Evolutionary conservation across 2,329 filamentous ascomycete species (phyloP).

Genomic region (Albophoma yamanashiensis): DNA sequence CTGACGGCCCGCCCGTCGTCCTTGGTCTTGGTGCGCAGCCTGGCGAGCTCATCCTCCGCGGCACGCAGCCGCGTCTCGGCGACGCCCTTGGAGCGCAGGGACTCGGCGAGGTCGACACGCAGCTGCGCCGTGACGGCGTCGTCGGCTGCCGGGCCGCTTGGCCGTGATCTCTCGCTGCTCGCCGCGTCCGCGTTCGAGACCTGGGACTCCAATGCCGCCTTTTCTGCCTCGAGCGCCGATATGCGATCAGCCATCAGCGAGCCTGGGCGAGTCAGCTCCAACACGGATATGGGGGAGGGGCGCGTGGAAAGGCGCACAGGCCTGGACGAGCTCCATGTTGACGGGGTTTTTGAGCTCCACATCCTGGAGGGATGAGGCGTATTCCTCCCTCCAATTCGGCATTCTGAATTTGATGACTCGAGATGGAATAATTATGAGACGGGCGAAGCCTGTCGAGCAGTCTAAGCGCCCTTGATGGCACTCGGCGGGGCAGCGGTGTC

Average conservation of each 20-base stretch:
- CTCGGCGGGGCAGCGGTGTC: slow-evolving; percentile 1
- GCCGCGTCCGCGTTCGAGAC: slow-evolving; percentile 11
- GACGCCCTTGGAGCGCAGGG: slow-evolving; percentile 62
- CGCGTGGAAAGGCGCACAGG: slow-evolving; percentile 47
- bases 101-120: slow-evolving; percentile 62
- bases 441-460: neutral
- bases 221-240: slow-evolving; percentile 50
- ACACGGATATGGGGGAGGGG: neutral
- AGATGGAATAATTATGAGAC: neutral
- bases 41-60: slow-evolving; percentile 53
- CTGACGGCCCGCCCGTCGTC: slow-evolving; percentile 52
- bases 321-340: slow-evolving; percentile 59
- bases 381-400: slow-evolving; percentile 73
- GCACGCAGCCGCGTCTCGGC: slow-evolving; percentile 53
- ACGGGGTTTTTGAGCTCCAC: slow-evolving; percentile 56
- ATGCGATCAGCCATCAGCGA: slow-evolving; percentile 58
- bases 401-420: slow-evolving; percentile 20
- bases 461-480: neutral
- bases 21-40: slow-evolving; percentile 47
- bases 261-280: slow-evolving; percentile 31
- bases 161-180: slow-evolving; percentile 4
- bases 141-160: slow-evolving; percentile 6
- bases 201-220: slow-evolving; percentile 26
- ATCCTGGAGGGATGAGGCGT: slow-evolving; percentile 62
- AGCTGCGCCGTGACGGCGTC: slow-evolving; percentile 36